Evolutionary conservation across 2,329 filamentous ascomycete genomes (phyloP), one percentile per base, ranked within the genome.

Genomic region (Madurella fahalii): DNA sequence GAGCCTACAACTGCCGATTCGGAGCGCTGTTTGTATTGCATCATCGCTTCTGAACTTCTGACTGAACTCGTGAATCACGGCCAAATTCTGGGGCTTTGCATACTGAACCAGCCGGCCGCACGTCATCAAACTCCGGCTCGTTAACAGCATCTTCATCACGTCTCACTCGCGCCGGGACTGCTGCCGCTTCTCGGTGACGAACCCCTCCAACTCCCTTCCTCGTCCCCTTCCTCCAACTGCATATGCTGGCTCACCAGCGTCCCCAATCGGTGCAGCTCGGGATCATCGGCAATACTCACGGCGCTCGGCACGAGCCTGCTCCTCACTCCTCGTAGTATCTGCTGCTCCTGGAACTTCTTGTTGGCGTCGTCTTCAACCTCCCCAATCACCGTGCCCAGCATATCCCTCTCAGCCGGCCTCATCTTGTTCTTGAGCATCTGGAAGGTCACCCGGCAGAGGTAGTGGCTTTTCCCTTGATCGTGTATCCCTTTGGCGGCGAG

Each of bases 401-500:
- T 18, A 17, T 40, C 17, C 17, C 17, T 18, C 20, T 52, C 50
- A 8, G 4, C n/a, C 5, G 42, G 20, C 3, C 15, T 11, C 50
- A 52, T 52, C 50, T 41, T 18, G 18, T 32, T 37, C 1, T 5
- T 18, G 15, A 52, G 34, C 1, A 25, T 13, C 18, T 16, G 20
- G 15, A 52, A 42, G 4, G 40, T 2, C 9, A 32, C 42, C n/a
- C 45, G 45, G 42, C 7, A 9, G 18, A 63, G 34, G 48, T 60
- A 64, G 48, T 54, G 61, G 41, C 43, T 54, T 8, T 43, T 44
- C 16, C 51, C 49, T 25, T 59, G 54, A 2, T 54, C 54, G 37
- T 57, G 44, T 18, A 59, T n/a, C 2, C 54, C 51, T 42, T 59
- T 57, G 25, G 37, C 49, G 13, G 40, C 37, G 16, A 60, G 48